phyloP scores from a whole-genome alignment of 139 green algal genomes.

The Dunaliella primolecta region DNA sequence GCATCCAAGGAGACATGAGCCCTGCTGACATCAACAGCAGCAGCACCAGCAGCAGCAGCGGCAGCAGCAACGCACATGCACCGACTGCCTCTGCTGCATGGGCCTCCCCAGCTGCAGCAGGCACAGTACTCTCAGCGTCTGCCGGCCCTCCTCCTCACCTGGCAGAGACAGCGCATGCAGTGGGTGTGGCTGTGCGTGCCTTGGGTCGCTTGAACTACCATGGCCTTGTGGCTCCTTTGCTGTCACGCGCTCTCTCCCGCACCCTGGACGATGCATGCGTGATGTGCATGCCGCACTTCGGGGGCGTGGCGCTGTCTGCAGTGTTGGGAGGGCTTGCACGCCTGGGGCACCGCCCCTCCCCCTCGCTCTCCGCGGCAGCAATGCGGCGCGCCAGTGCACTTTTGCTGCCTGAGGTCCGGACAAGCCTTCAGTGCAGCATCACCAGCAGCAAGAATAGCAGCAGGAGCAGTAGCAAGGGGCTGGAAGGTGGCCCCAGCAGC shows the following conservation, averaged over 20 bases:
- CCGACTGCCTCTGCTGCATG: no score
- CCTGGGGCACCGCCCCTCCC: not conserved
- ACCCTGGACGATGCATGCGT: not conserved
- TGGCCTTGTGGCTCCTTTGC: not conserved
- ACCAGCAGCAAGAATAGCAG: not conserved
- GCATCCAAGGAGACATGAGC: no score
- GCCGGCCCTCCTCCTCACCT: not conserved
- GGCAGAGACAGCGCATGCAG: not conserved
- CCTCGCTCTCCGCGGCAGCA: not conserved
- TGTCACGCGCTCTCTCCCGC: not conserved
- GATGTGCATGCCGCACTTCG: not conserved
- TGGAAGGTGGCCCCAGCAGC: not conserved
- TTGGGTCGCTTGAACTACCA: not conserved
- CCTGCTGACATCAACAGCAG: not conserved
- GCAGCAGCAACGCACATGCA: not conserved
- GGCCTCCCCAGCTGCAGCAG: not conserved
- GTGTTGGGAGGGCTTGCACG: not conserved
- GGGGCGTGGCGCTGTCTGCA: not conserved
- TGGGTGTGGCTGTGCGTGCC: not conserved
- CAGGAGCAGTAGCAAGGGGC: not conserved
- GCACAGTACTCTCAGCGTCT: not conserved
- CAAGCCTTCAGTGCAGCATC: not conserved
- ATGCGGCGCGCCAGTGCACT: not conserved
- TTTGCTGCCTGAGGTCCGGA: not conserved
- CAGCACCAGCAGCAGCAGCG: not conserved